Conservation (phyloP, 495 filamentous ascomycete species). For the Tuber magnatum region DNA sequence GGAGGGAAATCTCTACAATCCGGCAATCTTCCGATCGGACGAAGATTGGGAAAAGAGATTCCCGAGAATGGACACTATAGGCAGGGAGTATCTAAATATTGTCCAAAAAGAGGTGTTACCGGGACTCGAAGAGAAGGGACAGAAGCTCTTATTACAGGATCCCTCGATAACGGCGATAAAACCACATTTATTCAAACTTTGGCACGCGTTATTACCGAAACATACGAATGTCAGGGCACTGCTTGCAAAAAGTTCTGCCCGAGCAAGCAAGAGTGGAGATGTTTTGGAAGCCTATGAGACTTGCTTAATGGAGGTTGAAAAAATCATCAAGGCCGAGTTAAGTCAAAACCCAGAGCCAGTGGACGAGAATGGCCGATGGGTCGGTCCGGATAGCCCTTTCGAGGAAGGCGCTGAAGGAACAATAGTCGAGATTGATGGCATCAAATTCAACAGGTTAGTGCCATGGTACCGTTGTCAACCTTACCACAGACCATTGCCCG, state of each 20-base stretch:
- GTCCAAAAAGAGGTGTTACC: conserved; percentile 66
- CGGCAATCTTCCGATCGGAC: conserved; percentile 71
- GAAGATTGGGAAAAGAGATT: conserved; percentile 91
- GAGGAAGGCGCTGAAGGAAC: conserved; percentile 42
- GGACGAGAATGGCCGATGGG: conserved; percentile 41
- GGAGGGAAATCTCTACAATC: conserved; percentile 87
- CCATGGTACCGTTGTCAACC: conserved; percentile 95
- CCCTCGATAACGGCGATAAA: conserved; percentile 80
- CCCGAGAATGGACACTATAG: conserved; percentile 78
- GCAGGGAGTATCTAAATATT: conserved; percentile 84
- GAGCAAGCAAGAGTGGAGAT: conserved; percentile 48
- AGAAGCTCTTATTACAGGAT: conserved; percentile 48
- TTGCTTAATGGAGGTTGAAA: conserved; percentile 60
- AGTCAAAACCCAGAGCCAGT: conserved; percentile 54
- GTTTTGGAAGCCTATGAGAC: conserved; percentile 58
- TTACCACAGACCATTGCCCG: conserved; percentile 76
- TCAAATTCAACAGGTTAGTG: conserved; percentile 25
- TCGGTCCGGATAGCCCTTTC: conserved; percentile 31
- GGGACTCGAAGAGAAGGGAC: conserved; percentile 43
- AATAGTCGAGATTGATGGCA: conserved; percentile 27
- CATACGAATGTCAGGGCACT: conserved; percentile 77
- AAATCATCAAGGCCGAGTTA: conserved; percentile 63
- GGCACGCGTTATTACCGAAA: conserved; percentile 66
- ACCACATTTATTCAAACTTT: conserved; percentile 84
- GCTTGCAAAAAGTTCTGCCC: conserved; percentile 58